A percentile compares a stretch with the other conserved stretches of the same genome.
Evolutionary conservation across 2,329 filamentous ascomycete species (phyloP).

Genomic region (Neofusicoccum ribis): DNA sequence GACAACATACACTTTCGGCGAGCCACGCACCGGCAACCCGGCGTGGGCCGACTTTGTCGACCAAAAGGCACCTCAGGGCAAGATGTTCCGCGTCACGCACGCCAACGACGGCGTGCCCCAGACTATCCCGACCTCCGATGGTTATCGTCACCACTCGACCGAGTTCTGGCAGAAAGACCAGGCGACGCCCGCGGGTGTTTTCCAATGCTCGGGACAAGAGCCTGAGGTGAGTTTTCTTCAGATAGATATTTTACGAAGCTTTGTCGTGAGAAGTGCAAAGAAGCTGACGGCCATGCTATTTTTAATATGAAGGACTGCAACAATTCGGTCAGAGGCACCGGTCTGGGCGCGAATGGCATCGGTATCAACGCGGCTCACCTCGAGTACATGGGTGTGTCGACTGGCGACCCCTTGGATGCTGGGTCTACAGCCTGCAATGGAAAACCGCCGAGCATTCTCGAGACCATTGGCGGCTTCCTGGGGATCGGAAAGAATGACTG

Average conservation of each 20-base stretch:
- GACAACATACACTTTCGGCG: slow-evolving; percentile 10
- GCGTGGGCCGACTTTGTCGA: slow-evolving; percentile 11
- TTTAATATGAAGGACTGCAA: neutral
- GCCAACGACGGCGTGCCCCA: slow-evolving; percentile 20
- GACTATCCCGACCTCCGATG: neutral
- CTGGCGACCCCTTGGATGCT: slow-evolving; percentile 1
- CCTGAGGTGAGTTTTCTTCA: neutral
- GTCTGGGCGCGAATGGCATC: neutral
- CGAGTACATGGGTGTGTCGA: neutral
- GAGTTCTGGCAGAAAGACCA: slow-evolving; percentile 16
- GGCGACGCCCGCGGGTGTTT: neutral
- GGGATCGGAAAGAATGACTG: neutral
- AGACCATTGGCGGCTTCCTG: neutral
- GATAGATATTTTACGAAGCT: no score
- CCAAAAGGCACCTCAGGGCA: neutral
- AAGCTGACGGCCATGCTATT: neutral
- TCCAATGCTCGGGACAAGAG: slow-evolving; percentile 1
- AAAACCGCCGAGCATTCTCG: neutral
- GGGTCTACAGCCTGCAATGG: neutral
- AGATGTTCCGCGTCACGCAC: slow-evolving; percentile 18
- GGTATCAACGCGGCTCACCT: slow-evolving; percentile 9
- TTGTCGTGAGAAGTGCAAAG: neutral
- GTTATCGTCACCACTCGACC: slow-evolving; percentile 14
- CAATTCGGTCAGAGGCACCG: neutral
- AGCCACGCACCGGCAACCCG: slow-evolving; percentile 17